These are phyloP conservation scores for Boletus rubroflammeus DNA, from an alignment of 768 basidiomycete species.

Conservation along the genomic window DNA sequence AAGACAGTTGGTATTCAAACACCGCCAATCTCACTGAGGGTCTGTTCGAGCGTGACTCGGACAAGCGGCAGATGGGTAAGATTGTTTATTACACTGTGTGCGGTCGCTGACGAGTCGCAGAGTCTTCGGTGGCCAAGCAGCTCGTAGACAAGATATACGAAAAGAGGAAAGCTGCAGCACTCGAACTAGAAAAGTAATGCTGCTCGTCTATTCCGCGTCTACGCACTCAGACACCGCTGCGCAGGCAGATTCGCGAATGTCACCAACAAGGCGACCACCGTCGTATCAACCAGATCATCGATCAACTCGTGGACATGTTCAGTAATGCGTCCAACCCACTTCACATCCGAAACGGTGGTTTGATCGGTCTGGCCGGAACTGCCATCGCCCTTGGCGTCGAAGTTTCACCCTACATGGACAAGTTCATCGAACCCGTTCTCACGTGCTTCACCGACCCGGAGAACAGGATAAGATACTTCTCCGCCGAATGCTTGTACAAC, in stretches of 20 bases:
- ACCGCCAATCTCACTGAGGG: too few species aligned
- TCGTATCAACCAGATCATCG: constrained; percentile 82
- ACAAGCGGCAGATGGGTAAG: constrained; percentile 22
- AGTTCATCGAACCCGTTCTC: constrained; percentile 84
- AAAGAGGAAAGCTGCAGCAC: constrained; percentile 91
- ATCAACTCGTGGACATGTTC: constrained; percentile 95
- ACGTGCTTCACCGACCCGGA: constrained; percentile 92
- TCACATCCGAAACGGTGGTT: constrained; percentile 89
- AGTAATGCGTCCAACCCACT: constrained; percentile 75
- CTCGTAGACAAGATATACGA: constrained; percentile 93
- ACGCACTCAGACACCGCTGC: constrained; percentile 13
- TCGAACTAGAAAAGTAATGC: constrained; percentile 87
- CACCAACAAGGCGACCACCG: constrained; percentile 77
- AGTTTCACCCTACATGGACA: constrained; percentile 90
- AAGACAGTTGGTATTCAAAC: too few species aligned
- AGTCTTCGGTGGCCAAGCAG: constrained; percentile 72
- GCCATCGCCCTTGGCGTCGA: constrained; percentile 96
- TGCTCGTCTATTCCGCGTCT: background rate
- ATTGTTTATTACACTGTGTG: background rate
- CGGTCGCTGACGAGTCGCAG: constrained; percentile 34
- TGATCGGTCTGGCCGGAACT: constrained; percentile 93
- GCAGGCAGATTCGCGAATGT: constrained; percentile 82
- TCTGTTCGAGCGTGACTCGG: background rate
- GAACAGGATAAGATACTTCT: constrained; percentile 95
- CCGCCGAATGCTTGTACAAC: constrained; percentile 97